Evolutionary conservation across 345 rosid species (phyloP).

Genomic region (Nephelium lappaceum): DNA sequence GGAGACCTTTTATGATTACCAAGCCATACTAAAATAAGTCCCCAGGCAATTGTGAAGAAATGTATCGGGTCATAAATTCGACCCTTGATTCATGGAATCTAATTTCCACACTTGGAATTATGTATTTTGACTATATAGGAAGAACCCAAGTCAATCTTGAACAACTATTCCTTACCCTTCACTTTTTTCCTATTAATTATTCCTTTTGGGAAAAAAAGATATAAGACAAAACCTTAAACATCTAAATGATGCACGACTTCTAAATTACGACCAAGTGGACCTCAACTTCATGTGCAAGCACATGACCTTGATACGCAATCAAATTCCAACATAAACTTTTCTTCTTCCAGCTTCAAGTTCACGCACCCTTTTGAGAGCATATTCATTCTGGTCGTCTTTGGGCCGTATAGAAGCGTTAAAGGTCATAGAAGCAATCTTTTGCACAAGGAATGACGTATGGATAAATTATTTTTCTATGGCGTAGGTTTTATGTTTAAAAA

Average conservation of each 20-base stretch:
- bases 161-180: background rate
- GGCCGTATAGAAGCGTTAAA: background rate
- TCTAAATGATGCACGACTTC: background rate
- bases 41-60: background rate
- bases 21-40: background rate
- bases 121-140: background rate
- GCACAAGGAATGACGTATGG: background rate
- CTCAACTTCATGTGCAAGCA: background rate
- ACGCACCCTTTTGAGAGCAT: too few relatives aligned
- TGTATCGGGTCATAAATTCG: background rate
- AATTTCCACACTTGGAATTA: background rate
- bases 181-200: too few relatives aligned
- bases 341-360: background rate
- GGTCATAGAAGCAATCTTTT: background rate
- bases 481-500: too few relatives aligned
- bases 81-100: background rate
- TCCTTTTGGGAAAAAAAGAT: background rate
- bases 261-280: background rate
- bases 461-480: too few relatives aligned
- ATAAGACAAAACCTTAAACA: background rate
- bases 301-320: background rate
- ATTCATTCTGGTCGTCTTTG: background rate
- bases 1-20: background rate
- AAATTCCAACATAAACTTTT: background rate
- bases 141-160: constrained; percentile 13